Evolutionary conservation across 2,329 filamentous ascomycete species (phyloP), one percentile per base, ranked within the genome.

Genomic region (Aspergillus ochraceus): DNA sequence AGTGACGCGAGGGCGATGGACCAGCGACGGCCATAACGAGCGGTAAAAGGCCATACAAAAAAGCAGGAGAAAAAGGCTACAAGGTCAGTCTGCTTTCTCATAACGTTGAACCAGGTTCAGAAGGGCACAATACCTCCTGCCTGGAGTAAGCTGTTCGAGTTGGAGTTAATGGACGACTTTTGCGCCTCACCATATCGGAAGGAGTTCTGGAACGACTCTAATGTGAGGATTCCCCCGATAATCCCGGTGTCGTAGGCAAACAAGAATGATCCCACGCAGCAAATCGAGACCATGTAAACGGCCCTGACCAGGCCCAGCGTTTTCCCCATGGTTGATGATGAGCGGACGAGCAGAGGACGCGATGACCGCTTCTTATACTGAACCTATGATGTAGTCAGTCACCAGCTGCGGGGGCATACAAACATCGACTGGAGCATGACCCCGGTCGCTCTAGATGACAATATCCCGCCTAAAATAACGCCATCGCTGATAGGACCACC

Each of bases 31-130:
- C 82, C 82, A 51, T 74, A 76, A 20, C 70, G 70, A 49, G 79
- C 75, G 2, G 79, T 81, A 36, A 83, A 62, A 0, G 79, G 79
- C 66, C 79, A 81, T 53, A 80, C 77, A 55, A 74, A 66, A 54
- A 84, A 77, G 54, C 80, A 81, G n/a, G 81, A 78, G 53, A 83
- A 76, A 64, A 85, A 85, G 20, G 81, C 80, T 54, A 5, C 11
- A 12, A 17, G 10, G 32, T 36, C 4, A 36, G 32, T 17, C 11
- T 36, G 26, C 26, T 10, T 29, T 9, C 26, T 14, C 11, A 36
- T 2, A 6, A 17, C 32, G 32, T 36, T 36, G 8, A 29, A 9
- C 42, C 6, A 6, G 19, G 26, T 10, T 49, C 11, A n/a, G 4
- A 9, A 14, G 20, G n/a, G 10, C 8, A 29, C n/a, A 45, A 14